phyloP scores from a whole-genome alignment of 345 rosid species.

The Firmiana major region DNA sequence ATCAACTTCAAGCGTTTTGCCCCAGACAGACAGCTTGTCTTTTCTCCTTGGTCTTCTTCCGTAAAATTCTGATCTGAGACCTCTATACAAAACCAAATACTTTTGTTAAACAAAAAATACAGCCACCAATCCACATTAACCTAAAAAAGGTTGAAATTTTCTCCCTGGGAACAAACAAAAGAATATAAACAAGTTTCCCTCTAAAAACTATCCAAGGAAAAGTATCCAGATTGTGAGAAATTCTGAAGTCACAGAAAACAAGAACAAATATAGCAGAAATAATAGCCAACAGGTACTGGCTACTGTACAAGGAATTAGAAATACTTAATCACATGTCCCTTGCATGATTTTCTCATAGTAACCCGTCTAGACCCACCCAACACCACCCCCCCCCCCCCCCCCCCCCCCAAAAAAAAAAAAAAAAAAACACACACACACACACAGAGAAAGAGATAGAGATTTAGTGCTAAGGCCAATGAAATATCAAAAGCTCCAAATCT shows the following conservation, averaged over 20 bases:
- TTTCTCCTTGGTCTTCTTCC: slow-evolving; percentile 32
- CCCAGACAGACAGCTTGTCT: slow-evolving; percentile 11
- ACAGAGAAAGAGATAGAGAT: no score
- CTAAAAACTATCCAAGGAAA: background rate
- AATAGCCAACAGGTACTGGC: slow-evolving; percentile 6
- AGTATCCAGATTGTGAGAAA: background rate
- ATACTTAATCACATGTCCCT: background rate
- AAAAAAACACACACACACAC: no score
- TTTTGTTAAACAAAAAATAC: slow-evolving; percentile 8
- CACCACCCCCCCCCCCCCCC: no score
- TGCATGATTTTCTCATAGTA: background rate
- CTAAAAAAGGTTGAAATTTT: background rate
- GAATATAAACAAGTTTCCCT: background rate
- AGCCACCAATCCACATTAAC: background rate
- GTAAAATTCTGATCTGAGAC: slow-evolving; percentile 71
- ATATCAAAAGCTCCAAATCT: background rate
- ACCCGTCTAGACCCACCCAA: background rate
- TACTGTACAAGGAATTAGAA: background rate
- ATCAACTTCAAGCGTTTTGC: slow-evolving; percentile 29
- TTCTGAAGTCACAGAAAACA: background rate
- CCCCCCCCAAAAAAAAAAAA: no score
- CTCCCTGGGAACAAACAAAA: background rate
- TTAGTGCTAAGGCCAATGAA: background rate
- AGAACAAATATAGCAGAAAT: background rate
- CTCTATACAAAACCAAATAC: slow-evolving; percentile 37